Evolutionary conservation across 805 yeast genomes (phyloP), one percentile per base, ranked within the genome.

Genomic region (Saccharomycopsis sp.): DNA sequence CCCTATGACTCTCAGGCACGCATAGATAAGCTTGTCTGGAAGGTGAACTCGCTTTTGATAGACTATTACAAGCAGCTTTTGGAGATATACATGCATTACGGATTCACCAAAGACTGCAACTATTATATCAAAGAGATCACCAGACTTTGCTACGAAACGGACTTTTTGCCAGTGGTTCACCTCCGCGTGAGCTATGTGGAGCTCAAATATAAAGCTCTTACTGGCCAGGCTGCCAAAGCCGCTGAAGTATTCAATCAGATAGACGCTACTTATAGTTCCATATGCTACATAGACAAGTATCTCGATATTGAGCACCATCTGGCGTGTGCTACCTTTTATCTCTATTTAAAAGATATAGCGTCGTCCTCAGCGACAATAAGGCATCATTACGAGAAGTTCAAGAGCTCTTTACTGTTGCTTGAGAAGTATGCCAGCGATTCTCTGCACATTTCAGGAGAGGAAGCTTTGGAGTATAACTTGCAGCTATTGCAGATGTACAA

Each of bases 51-150:
- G 0, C 67, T 85, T 7, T 57, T 84, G 47, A 79, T 78, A 57
- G 79, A 76, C 56, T 60, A 37, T 34, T 67, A 57, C 60, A 64
- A 62, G 29, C 61, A 60, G 2, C 68, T 81, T 24, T 69, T 82
- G 21, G 67, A 72, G 2, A 64, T 73, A 0, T 73, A 76, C 55
- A 68, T 74, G 15, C 77, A 75, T 41, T 65, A 81, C 44, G 91
- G 91, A 0, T 65, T 83, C 2, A 71, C 83, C 0, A 81, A 80
- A 61, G 90, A 86, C 57, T 76, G 83, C 52, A 75, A 77, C 1
- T 82, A 75, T 65, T 85, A 78, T 67, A 62, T 76, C 2, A 71
- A 72, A 3, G 91, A 87, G 63, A 71, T 80, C 41, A 68, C 70
- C 3, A 73, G 70, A 40, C 65, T 81, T 12, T 65, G 76, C 16